Conservation (phyloP, 2,329 filamentous ascomycete species). For the Cytospora chrysosperma region DNA sequence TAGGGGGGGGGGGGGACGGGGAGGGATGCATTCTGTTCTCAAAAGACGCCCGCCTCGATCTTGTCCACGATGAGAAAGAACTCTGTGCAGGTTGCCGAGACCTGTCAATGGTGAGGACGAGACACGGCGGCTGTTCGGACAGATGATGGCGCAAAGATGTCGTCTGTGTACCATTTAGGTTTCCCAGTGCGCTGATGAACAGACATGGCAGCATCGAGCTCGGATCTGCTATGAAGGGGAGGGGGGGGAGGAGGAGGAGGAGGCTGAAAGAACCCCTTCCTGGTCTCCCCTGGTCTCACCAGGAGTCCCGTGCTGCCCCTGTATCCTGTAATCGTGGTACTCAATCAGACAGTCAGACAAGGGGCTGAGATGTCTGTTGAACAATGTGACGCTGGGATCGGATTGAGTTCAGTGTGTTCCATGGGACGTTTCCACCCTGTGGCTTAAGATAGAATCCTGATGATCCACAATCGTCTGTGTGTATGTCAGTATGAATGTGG, state of each 20-base stretch:
- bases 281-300: slow-evolving; percentile 8
- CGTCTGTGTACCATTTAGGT: background rate
- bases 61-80: background rate
- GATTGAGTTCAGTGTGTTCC: slow-evolving; percentile 13
- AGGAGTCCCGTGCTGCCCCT: slow-evolving; percentile 20
- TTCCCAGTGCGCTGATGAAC: background rate
- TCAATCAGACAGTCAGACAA: background rate
- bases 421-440: background rate
- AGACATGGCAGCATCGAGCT: background rate
- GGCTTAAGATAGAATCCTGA: background rate
- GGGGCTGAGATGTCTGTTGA: slow-evolving; percentile 7
- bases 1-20: background rate
- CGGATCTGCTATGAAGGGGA: background rate
- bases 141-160: slow-evolving; percentile 5
- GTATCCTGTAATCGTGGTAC: slow-evolving; percentile 12
- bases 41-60: background rate
- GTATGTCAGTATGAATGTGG: too few species aligned
- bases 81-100: slow-evolving; percentile 7
- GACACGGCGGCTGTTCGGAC: slow-evolving; percentile 1
- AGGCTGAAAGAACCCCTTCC: slow-evolving; percentile 15
- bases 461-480: slow-evolving; percentile 9
- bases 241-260: background rate
- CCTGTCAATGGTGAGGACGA: slow-evolving; percentile 13
- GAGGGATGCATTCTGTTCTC: too few species aligned
- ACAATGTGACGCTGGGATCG: slow-evolving; percentile 18